Evolutionary conservation across 371 early-diverging fungal genomes (phyloP), one percentile per base, ranked within the genome.

Genomic region (Choanephora cucurbitarum): DNA sequence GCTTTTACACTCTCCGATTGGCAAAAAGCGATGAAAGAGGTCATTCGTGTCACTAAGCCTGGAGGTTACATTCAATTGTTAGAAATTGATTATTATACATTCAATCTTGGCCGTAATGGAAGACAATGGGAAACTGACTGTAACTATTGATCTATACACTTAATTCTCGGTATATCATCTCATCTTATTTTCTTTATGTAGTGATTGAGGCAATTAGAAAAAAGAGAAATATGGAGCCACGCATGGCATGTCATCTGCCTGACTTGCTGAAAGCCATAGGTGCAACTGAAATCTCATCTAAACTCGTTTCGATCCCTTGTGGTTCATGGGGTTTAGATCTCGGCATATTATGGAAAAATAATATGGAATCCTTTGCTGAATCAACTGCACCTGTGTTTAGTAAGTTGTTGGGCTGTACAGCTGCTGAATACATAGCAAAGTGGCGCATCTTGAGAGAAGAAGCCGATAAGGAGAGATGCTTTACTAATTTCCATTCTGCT

Each of bases 41-140:
- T 62, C 22, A 44, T 62, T 21, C 57, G 67, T 19, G 68, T 67
- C 5, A 56, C 65, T 7, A 62, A 67, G 21, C 67, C 65, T 11
- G 72, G 68, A 18, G 72, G 72, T 21, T 60, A 55, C 24, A 49
- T 78, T 9, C 75, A 78, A 40, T 40, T 81, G 22, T 48, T 76
- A 17, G 79, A 78, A 32, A 54, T 64, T 7, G 68, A 67, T 37
- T 60, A 60, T 45, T 41, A 42, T 18, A 52, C 57, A 1, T 28
- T 37, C 14, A 57, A 56, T 24, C 32, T 59, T 19, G 59, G 58
- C 10, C 52, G 55, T 21, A 31, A 55, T n/a, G 59, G 63, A 8
- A 42, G 19, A 28, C 31, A 52, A 43, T 60, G 52, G 53, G 57
- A 56, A 45, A 44, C 42, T 4, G 15, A 52, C 17, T 40, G 66